Conservation (phyloP, 1,139 yeast genomes). For the Nakaseomyces nivariensis region DNA sequence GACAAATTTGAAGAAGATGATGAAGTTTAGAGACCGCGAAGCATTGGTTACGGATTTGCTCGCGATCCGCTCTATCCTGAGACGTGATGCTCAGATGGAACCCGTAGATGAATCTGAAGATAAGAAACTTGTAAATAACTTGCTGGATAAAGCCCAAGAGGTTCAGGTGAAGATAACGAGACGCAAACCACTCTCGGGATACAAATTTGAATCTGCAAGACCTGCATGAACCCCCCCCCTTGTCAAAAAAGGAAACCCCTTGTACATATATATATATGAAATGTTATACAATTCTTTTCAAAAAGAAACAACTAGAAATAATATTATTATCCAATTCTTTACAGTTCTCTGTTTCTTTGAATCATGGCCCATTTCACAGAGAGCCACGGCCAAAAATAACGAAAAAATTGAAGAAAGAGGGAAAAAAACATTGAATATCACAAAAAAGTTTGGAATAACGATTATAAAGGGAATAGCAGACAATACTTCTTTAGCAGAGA, state of each 20-base stretch:
- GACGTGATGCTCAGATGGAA: slow-evolving; percentile 8
- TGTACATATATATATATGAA: not conserved
- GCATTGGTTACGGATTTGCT: slow-evolving; percentile 16
- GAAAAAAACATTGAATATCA: too few relatives aligned
- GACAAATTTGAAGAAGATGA: slow-evolving; percentile 20
- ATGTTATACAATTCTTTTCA: not conserved
- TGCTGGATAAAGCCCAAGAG: slow-evolving; percentile 7
- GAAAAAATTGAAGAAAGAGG: too few relatives aligned
- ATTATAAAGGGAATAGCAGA: too few relatives aligned
- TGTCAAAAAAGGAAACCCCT: not conserved
- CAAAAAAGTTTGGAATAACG: too few relatives aligned
- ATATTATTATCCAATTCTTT: not conserved
- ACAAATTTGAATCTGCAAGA: not conserved
- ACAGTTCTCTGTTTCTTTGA: too few relatives aligned
- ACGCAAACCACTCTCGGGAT: not conserved
- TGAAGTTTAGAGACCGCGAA: slow-evolving; percentile 13
- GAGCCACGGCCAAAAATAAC: too few relatives aligned
- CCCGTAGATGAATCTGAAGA: slow-evolving; percentile 13
- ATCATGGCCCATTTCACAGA: too few relatives aligned
- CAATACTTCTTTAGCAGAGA: too few relatives aligned
- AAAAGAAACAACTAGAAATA: not conserved
- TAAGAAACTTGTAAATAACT: slow-evolving; percentile 6
- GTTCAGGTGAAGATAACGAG: not conserved
- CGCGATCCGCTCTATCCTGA: slow-evolving; percentile 15
- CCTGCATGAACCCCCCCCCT: not conserved